phyloP scores from a whole-genome alignment of 768 basidiomycete genomes.

The Roridomyces roridus region DNA sequence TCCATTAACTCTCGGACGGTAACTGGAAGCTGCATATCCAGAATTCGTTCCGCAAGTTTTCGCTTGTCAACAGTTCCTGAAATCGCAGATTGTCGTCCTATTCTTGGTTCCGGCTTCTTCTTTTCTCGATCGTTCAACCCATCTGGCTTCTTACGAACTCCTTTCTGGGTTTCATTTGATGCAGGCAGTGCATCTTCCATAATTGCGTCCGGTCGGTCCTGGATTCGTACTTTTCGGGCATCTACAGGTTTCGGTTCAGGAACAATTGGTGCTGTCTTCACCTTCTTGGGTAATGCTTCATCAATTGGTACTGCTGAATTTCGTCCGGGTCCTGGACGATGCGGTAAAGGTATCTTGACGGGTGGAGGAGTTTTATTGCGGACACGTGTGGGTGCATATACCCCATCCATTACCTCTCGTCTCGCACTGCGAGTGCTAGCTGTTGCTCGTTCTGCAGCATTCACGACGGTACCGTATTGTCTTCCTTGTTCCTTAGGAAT shows the following conservation, averaged over 20 bases:
- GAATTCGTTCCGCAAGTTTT: background rate
- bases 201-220: background rate
- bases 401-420: slow-evolving; percentile 9
- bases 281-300: background rate
- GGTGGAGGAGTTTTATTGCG: too few relatives aligned
- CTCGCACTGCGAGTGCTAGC: background rate
- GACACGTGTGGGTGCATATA: background rate
- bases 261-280: background rate
- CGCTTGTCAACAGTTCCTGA: background rate
- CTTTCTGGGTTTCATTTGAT: background rate
- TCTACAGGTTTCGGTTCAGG: background rate
- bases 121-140: background rate
- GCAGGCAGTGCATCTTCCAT: background rate
- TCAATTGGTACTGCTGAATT: background rate
- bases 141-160: background rate
- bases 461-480: background rate
- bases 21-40: background rate
- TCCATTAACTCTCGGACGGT: background rate
- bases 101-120: background rate
- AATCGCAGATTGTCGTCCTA: slow-evolving; percentile 1
- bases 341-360: too few relatives aligned
- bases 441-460: background rate
- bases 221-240: background rate
- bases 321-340: too few relatives aligned
- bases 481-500: background rate